A percentile compares a stretch with the other conserved stretches of the same genome.
Evolutionary conservation across 805 yeast species (phyloP).

Genomic region (Candida boidinii): DNA sequence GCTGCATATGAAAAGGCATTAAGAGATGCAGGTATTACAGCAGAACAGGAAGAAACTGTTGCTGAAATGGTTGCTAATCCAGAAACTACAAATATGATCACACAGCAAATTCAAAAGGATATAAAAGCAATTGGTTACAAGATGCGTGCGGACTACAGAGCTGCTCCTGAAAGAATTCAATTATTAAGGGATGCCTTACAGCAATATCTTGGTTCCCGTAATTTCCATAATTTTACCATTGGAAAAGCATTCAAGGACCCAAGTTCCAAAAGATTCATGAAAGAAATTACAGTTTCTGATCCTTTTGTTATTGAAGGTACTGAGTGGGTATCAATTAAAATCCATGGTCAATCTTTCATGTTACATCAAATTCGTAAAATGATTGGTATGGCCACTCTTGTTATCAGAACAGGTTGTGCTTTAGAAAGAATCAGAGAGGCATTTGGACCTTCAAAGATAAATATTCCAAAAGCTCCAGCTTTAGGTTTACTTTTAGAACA

Average conservation of each 20-base stretch:
- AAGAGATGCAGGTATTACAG: constrained; percentile 28
- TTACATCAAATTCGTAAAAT: constrained; percentile 95
- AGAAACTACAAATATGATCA: constrained; percentile 26
- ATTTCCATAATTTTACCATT: constrained; percentile 47
- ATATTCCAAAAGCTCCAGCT: constrained; percentile 97
- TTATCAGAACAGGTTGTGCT: constrained; percentile 83
- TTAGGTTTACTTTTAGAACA: constrained; percentile 82
- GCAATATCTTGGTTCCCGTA: constrained; percentile 78
- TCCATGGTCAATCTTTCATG: constrained; percentile 98
- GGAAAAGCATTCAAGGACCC: constrained; percentile 71
- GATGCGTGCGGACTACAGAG: constrained; percentile 61
- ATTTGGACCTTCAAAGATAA: constrained; percentile 64
- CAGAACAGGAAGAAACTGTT: constrained; percentile 27
- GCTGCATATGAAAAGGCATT: constrained; percentile 31
- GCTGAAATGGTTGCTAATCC: constrained; percentile 28
- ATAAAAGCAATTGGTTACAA: constrained; percentile 57
- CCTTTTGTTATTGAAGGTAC: constrained; percentile 90
- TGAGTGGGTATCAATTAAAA: constrained; percentile 93
- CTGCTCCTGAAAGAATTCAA: constrained; percentile 52
- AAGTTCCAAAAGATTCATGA: constrained; percentile 79
- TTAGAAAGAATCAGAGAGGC: constrained; percentile 66
- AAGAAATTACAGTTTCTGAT: constrained; percentile 65
- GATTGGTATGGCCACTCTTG: constrained; percentile 90
- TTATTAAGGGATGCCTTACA: constrained; percentile 61
- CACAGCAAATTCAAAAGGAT: constrained; percentile 29